Evolutionary conservation across 371 early-diverging fungal genomes (phyloP), one percentile per base, ranked within the genome.

Genomic region (Circinella minor): DNA sequence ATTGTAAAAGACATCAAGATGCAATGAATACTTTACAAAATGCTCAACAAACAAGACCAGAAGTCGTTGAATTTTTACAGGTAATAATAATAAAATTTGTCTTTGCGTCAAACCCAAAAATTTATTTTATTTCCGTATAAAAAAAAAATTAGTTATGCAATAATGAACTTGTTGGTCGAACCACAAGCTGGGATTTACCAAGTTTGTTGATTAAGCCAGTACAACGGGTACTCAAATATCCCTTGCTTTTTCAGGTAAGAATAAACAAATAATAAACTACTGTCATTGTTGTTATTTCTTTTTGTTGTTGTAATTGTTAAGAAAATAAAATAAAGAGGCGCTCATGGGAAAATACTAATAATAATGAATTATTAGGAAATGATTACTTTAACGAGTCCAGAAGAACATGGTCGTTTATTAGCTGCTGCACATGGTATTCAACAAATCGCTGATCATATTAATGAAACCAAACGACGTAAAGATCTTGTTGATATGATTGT

Each of bases 211-310:
- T 95, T 72, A 94, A 94, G 68, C 96, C 96, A 38, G 93, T 94
- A 11, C 96, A 95, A 70, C 79, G 96, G 34, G 91, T 95, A 7
- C 81, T 94, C n/a, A 94, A 94, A 72, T 94, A 94, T 69, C 95
- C 94, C 10, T 75, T 95, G 13, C 74, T 95, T 54, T 74, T 95
- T 20, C 83, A 85, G 63, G 89, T 86, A 79, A 74, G 49, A 36
- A 43, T 15, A 65, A 36, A 43, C 10, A 48, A 39, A 8, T 57
- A 27, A 9, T 18, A 57, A 27, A 13, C 20, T 15, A 18, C 6
- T 15, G 14, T 0, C 15, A 54, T 6, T 6, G 54, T 54, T 54
- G 54, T 15, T n/a, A 18, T 15, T 39, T 9, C 39, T 39, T 39
- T 9, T 39, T 6, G 39, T 39, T 6, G 39, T 39, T 4, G 39